phyloP scores from a whole-genome alignment of 768 basidiomycete genomes.

The Collybia sordida region DNA sequence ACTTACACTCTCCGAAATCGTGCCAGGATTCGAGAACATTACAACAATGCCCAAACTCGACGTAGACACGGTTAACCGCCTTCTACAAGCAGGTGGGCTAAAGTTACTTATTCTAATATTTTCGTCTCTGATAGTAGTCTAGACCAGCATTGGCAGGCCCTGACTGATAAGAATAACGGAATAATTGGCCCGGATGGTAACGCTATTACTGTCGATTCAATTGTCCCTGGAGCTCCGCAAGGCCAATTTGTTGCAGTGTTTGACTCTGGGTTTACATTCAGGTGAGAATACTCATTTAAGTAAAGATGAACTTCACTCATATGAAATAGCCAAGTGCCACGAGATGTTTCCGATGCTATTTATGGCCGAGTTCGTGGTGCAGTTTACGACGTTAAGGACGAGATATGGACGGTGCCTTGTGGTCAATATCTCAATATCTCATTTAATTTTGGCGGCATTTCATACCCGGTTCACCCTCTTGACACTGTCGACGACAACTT shows the following conservation, averaged over 20 bases:
- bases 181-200: constrained; percentile 79
- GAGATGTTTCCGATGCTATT: constrained; percentile 74
- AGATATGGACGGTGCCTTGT: constrained; percentile 76
- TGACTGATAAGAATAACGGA: constrained; percentile 62
- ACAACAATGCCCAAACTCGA: constrained; percentile 61
- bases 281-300: constrained; percentile 5
- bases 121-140: neutral
- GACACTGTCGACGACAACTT: constrained; percentile 67
- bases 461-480: constrained; percentile 75
- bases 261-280: constrained; percentile 69
- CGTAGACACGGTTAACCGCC: constrained; percentile 61
- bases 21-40: constrained; percentile 63
- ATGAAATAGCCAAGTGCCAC: constrained; percentile 63
- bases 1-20: constrained; percentile 65
- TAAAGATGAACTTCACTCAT: neutral
- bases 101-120: neutral
- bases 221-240: constrained; percentile 65
- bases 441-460: constrained; percentile 66
- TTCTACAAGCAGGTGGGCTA: constrained; percentile 45
- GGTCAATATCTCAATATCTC: constrained; percentile 69
- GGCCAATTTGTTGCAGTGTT: constrained; percentile 70
- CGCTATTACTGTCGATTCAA: constrained; percentile 57
- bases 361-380: constrained; percentile 79
- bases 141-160: constrained; percentile 82
- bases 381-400: constrained; percentile 50